A percentile compares a stretch with the other conserved stretches of the same genome.
These are phyloP conservation scores for Annona squamosa DNA, from an alignment of 164 flowering plant genomes.

Conservation along the genomic window DNA sequence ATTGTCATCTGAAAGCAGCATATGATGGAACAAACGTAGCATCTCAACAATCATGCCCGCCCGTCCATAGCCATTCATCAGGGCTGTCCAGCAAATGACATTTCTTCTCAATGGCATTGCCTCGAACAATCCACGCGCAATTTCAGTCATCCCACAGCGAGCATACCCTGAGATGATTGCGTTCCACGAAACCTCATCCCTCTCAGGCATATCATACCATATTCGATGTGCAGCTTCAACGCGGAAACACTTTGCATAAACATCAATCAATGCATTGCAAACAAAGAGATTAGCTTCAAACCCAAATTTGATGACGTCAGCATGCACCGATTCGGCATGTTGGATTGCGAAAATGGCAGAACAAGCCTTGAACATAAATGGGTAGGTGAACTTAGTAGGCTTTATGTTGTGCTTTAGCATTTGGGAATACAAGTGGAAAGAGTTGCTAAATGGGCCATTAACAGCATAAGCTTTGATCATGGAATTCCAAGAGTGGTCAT, in stretches of 20 bases:
- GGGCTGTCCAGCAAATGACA: conserved; percentile 32
- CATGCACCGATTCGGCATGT: conserved; percentile 6
- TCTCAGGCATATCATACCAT: conserved; percentile 27
- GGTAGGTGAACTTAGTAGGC: conserved; percentile 30
- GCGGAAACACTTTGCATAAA: conserved; percentile 22
- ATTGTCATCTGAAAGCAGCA: conserved; percentile 27
- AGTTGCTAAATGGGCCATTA: conserved; percentile 13
- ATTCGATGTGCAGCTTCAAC: conserved; percentile 14
- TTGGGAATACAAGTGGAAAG: conserved; percentile 16
- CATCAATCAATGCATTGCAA: conserved; percentile 9
- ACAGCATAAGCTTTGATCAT: conserved; percentile 21
- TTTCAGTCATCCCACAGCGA: conserved; percentile 14
- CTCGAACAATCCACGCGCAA: conserved; percentile 24
- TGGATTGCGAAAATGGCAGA: conserved; percentile 12
- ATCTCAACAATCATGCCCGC: conserved; percentile 23
- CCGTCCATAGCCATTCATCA: conserved; percentile 33
- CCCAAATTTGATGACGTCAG: conserved; percentile 13
- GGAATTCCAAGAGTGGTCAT: conserved; percentile 25
- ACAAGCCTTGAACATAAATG: conserved; percentile 27
- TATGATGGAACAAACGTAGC: conserved; percentile 23
- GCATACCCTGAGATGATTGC: conserved; percentile 28
- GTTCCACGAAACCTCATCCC: conserved; percentile 33
- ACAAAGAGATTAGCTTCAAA: conserved; percentile 8
- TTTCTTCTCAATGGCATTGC: conserved; percentile 27
- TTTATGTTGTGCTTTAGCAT: conserved; percentile 18